Evolutionary conservation across 768 basidiomycete genomes (phyloP), one percentile per base, ranked within the genome.

Genomic region (Sporobolomyces pararoseus): DNA sequence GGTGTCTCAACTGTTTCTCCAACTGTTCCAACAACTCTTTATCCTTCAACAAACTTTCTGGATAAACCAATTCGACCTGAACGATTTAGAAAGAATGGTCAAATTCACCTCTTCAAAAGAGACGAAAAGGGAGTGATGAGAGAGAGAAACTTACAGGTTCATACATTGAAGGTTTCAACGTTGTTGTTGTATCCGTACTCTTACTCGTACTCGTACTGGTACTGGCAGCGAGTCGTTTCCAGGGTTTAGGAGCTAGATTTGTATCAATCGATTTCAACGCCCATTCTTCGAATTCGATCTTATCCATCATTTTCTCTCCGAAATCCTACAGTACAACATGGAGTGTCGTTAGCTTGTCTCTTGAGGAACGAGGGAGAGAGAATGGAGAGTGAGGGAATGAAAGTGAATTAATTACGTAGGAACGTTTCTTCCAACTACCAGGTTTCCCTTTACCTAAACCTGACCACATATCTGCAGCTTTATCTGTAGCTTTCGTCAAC

Each of bases 201-300:
- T 76, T 73, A 63, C n/a, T n/a, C n/a, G 75, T 61, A 32, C 17
- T 37, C 31, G 72, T 58, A 19, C 10, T 42, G 17, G 72, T 61
- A n/a, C 73, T 59, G 7, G 63, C 63, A 9, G 67, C 52, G 34
- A 72, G 76, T 39, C 44, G 44, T 35, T 61, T 49, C 13, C 53
- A 74, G 17, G 78, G 68, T 69, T 66, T 75, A 4, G 79, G 77
- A 0, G 78, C 77, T 23, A 74, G 51, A 27, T 71, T 75, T 27
- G 78, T 78, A 47, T 78, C 75, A 32, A 80, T 71, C 9, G 64
- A 68, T 65, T 80, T 80, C 58, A 80, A 67, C 7, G 75, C 76
- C 80, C 80, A 81, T 60, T 81, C 80, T 53, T 80, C 79, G 63
- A 74, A 80, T 50, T 81, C 80, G 23, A 80, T 79, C 72, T 72